phyloP scores from a whole-genome alignment of 257 asterid species.

The Solanum habrochaites region DNA sequence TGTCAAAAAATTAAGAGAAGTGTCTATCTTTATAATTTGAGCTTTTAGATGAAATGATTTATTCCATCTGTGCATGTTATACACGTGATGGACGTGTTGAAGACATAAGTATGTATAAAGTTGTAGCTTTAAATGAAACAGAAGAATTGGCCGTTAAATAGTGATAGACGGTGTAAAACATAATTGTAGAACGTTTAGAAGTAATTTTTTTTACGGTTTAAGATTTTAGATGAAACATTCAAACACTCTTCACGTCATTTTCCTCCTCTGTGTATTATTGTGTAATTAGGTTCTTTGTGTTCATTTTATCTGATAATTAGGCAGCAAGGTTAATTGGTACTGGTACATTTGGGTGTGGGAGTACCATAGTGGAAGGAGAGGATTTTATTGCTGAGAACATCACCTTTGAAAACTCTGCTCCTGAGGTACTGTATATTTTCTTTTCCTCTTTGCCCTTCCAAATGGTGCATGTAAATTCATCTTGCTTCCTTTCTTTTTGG shows the following conservation, averaged over 20 bases:
- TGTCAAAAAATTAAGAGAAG: neutral
- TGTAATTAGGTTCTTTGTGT: neutral
- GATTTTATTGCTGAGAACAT: conserved; percentile 94
- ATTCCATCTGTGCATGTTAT: neutral
- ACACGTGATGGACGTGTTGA: neutral
- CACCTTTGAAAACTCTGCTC: conserved; percentile 85
- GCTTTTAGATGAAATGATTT: neutral
- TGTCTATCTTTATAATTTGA: neutral
- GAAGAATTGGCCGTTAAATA: neutral
- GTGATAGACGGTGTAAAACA: neutral
- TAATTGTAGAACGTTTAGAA: neutral
- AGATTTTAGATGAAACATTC: neutral
- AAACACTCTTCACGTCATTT: neutral
- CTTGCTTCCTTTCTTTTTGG: neutral
- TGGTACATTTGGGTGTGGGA: conserved; percentile 96
- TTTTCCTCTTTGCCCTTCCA: neutral
- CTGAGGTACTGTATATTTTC: conserved; percentile 31
- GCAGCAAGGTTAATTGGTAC: conserved; percentile 81
- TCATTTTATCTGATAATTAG: conserved; percentile 5
- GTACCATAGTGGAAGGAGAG: conserved; percentile 79
- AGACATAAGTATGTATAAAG: neutral
- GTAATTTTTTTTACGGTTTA: neutral
- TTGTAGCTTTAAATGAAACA: neutral
- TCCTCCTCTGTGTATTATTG: neutral
- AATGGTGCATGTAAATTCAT: neutral